Conservation (phyloP, 176 grass and related monocot genomes). For the Poa pratensis region DNA sequence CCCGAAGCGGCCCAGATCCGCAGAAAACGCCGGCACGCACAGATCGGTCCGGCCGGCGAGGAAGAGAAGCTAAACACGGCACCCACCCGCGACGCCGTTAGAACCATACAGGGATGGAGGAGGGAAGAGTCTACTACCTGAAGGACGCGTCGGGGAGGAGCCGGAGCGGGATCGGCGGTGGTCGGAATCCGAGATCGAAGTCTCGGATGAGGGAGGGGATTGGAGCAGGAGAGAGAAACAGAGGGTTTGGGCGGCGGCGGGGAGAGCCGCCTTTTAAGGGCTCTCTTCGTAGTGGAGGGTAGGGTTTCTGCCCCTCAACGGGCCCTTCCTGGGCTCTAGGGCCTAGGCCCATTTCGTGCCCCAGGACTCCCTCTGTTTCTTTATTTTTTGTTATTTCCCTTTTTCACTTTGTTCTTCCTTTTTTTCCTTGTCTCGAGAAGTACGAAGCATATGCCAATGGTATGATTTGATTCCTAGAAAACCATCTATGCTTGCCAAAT, state of each 20-base stretch:
- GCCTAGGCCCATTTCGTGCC: not conserved
- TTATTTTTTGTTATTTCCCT: too few species aligned
- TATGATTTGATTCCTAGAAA: not conserved
- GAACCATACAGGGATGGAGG: too few species aligned
- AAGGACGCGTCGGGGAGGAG: slow-evolving; percentile 36
- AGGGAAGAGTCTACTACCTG: slow-evolving; percentile 14
- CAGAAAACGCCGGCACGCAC: not conserved
- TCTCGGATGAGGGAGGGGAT: slow-evolving; percentile 39
- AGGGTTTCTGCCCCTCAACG: slow-evolving; percentile 26
- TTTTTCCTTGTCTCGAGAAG: not conserved
- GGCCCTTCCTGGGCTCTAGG: slow-evolving; percentile 26
- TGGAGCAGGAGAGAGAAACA: slow-evolving; percentile 63
- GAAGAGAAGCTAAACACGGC: not conserved
- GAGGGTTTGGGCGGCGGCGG: slow-evolving; percentile 55
- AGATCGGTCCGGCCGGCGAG: slow-evolving; percentile 26
- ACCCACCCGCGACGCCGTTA: too few species aligned
- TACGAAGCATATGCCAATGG: too few species aligned
- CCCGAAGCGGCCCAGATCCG: not conserved
- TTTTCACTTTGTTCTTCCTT: not conserved
- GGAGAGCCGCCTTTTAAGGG: slow-evolving; percentile 57
- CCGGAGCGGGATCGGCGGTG: too few species aligned
- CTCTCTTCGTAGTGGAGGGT: slow-evolving; percentile 21
- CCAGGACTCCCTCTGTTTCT: too few species aligned
- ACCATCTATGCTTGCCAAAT: not conserved
- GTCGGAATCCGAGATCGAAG: slow-evolving; percentile 58